Evolutionary conservation across 2,329 filamentous ascomycete species (phyloP), one percentile per base, ranked within the genome.

Genomic region (Rutstroemia sydowiana): DNA sequence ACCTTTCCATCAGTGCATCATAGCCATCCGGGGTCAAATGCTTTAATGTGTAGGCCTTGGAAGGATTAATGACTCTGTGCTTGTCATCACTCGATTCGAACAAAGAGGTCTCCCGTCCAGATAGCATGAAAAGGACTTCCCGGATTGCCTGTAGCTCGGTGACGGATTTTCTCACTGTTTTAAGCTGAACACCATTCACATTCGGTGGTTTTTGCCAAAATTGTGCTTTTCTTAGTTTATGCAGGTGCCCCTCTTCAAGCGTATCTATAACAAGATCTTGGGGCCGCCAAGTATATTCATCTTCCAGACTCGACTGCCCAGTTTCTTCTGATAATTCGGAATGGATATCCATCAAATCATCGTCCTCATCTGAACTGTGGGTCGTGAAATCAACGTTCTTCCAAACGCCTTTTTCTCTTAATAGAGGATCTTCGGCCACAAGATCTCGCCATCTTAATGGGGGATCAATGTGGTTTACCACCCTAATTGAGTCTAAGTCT

Each of bases 91-190:
- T 57, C 5, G 65, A 58, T 32, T 62, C 64, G 61, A 91, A 95
- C 1, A 95, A 64, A 1, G 82, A 84, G 2, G 87, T 92, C 5
- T 83, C 78, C 3, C 93, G 71, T 0, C 91, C 91, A 49, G 82
- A 79, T 0, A 97, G 76, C 88, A 96, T 95, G 61, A 88, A 92
- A 0, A 96, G 72, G 0, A 82, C 79, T 63, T 97, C 90, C 44
- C 89, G 81, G 23, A 91, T 71, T 10, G 84, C 73, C 57, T 91
- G 82, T 1, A 87, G 72, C 65, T 95, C 91, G 20, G 63, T 65
- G 36, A 65, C 59, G 21, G 48, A 55, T 41, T 57, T 64, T 46
- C 59, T 63, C 21, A 63, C 60, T 3, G 62, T 65, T 41, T 63
- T 59, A 32, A 64, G 43, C 46, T 57, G 56, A 14, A 61, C 54